Conservation (phyloP, 768 basidiomycete species). For the Grammothele lineata region DNA sequence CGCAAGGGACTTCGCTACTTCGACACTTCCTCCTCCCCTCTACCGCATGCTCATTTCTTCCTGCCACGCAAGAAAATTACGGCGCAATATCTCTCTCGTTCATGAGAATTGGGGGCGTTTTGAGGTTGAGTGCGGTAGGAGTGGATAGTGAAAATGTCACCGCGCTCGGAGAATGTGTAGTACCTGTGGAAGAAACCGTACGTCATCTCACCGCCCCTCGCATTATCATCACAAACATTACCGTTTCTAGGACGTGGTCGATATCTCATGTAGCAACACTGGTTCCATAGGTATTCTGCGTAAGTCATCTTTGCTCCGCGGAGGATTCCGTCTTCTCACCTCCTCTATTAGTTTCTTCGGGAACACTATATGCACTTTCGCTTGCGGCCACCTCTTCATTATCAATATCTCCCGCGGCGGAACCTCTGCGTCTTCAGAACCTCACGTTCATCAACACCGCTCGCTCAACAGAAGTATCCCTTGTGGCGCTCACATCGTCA, state of each 20-base stretch:
- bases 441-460: slow-evolving; percentile 19
- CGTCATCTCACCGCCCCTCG: background rate
- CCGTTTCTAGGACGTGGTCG: slow-evolving; percentile 20
- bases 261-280: slow-evolving; percentile 26
- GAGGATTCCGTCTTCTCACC: too few species aligned
- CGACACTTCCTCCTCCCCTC: slow-evolving; percentile 26
- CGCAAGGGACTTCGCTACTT: slow-evolving; percentile 12
- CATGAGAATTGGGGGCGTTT: slow-evolving; percentile 2
- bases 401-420: slow-evolving; percentile 8
- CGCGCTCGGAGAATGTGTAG: slow-evolving; percentile 7
- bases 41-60: slow-evolving; percentile 17
- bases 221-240: background rate
- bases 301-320: slow-evolving; percentile 13
- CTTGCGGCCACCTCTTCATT: slow-evolving; percentile 6
- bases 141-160: slow-evolving; percentile 2
- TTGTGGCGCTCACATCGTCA: slow-evolving; percentile 26
- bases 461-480: slow-evolving; percentile 17
- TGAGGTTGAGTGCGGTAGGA: slow-evolving; percentile 6
- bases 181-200: slow-evolving; percentile 15
- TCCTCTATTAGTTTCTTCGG: slow-evolving; percentile 13
- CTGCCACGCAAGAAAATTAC: slow-evolving; percentile 5
- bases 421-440: slow-evolving; percentile 17
- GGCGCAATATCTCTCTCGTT: slow-evolving; percentile 14
- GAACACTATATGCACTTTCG: slow-evolving; percentile 18
- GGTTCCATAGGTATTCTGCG: slow-evolving; percentile 29